Evolutionary conservation across 2,329 filamentous ascomycete genomes (phyloP).

Genomic region (Bipolaris sorokiniana): DNA sequence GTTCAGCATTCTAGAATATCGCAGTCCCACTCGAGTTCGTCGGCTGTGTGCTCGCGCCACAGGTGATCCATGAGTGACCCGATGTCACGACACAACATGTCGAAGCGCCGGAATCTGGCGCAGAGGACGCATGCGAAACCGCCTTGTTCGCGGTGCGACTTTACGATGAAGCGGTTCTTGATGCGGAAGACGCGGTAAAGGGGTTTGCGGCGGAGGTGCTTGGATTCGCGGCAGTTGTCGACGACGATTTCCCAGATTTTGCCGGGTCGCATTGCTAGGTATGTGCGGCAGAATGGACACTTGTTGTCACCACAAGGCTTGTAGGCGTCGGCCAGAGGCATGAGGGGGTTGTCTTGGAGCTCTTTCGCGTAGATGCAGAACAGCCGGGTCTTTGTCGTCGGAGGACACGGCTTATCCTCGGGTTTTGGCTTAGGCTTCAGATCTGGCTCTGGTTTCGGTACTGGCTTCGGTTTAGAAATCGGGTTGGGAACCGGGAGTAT

Average conservation of each 20-base stretch:
- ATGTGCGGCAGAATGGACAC: conserved; percentile 38
- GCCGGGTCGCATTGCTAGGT: conserved; percentile 26
- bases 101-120: conserved; percentile 28
- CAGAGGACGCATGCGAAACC: conserved; percentile 44
- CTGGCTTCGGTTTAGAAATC: conserved; percentile 2
- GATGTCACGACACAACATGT: conserved; percentile 37
- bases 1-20: conserved; percentile 31
- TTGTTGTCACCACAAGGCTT: conserved; percentile 27
- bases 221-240: conserved; percentile 12
- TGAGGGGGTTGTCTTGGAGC: conserved; percentile 30
- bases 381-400: conserved; percentile 17
- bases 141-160: conserved; percentile 35
- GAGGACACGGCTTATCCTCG: neutral
- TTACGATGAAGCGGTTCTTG: conserved; percentile 40
- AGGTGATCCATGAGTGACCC: conserved; percentile 42
- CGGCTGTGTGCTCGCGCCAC: conserved; percentile 39
- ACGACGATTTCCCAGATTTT: conserved; percentile 43
- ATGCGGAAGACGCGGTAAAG: conserved; percentile 32
- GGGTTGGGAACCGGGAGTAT: neutral
- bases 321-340: conserved; percentile 36
- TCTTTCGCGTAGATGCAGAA: conserved; percentile 44
- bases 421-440: conserved; percentile 9
- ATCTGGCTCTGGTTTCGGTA: conserved; percentile 4
- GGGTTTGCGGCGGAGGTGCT: neutral
- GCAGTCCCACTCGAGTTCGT: conserved; percentile 36